Percentiles rank a stretch among this genome's conserved stretches.
Evolutionary conservation across 495 filamentous ascomycete species (phyloP).

Genomic region (Aspergillus ellipticus): DNA sequence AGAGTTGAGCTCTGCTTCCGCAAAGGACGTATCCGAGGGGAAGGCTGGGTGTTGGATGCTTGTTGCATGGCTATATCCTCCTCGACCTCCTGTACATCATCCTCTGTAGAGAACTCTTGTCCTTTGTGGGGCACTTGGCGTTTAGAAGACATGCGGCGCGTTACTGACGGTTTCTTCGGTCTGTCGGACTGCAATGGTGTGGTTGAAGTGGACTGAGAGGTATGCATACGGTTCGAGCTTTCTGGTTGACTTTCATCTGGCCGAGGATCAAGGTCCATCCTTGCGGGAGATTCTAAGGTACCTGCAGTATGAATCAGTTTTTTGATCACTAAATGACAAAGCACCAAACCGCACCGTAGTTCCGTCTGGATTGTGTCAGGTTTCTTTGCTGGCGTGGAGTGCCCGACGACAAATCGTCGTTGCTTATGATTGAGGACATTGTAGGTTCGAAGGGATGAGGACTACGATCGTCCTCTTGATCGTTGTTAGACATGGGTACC

Average conservation of each 20-base stretch:
- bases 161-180: constrained; percentile 67
- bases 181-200: constrained; percentile 51
- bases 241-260: constrained; percentile 34
- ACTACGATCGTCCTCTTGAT: constrained; percentile 6
- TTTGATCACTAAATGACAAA: neutral
- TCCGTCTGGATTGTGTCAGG: constrained; percentile 26
- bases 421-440: constrained; percentile 8
- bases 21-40: constrained; percentile 38
- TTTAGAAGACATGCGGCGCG: constrained; percentile 71
- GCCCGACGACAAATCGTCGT: constrained; percentile 17
- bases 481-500: constrained; percentile 3
- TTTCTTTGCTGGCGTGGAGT: constrained; percentile 21
- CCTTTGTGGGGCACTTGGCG: constrained; percentile 70
- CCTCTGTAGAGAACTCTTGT: constrained; percentile 90
- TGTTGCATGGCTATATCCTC: constrained; percentile 41
- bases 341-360: constrained; percentile 27
- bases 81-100: constrained; percentile 82
- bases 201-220: constrained; percentile 52
- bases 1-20: constrained; percentile 60
- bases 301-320: constrained; percentile 25
- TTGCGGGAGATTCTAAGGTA: constrained; percentile 34
- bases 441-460: constrained; percentile 5
- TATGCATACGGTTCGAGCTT: constrained; percentile 21
- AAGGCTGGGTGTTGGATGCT: constrained; percentile 28
- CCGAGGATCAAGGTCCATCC: constrained; percentile 22